Evolutionary conservation across 164 flowering plant genomes (phyloP).

Genomic region (Akebia trifoliata): DNA sequence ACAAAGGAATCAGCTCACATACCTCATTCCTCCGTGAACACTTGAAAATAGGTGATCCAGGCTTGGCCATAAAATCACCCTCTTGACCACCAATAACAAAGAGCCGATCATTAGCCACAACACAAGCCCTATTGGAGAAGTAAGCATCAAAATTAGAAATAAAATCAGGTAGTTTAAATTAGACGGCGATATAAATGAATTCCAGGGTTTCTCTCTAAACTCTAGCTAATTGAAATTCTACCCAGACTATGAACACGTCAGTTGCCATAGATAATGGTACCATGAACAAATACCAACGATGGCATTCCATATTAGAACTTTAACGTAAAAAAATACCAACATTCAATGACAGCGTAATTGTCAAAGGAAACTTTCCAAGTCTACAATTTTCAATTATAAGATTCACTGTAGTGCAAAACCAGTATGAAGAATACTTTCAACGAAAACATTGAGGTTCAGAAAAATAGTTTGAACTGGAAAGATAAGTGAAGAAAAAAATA

Average conservation of each 20-base stretch:
- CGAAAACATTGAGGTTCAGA: neutral
- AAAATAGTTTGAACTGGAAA: too few relatives aligned
- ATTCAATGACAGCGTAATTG: neutral
- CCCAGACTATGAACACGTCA: neutral
- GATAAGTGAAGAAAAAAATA: too few relatives aligned
- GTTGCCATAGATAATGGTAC: neutral
- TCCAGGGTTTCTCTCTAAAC: too few relatives aligned
- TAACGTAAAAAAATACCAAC: neutral
- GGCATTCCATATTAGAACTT: neutral
- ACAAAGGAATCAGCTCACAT: slow-evolving; percentile 5
- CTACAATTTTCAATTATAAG: neutral
- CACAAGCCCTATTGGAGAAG: slow-evolving; percentile 59
- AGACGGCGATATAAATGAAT: too few relatives aligned
- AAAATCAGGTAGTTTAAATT: neutral
- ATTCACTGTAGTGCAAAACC: neutral
- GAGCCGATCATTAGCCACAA: slow-evolving; percentile 65
- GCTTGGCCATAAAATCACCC: slow-evolving; percentile 98
- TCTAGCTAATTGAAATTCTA: neutral
- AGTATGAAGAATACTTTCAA: neutral
- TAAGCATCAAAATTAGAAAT: neutral
- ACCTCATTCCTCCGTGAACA: slow-evolving; percentile 96
- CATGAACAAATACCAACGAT: neutral
- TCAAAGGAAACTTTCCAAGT: neutral
- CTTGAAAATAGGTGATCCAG: slow-evolving; percentile 92
- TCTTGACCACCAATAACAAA: slow-evolving; percentile 94